phyloP scores from a whole-genome alignment of 306 rosid species.

The Rosa persica region DNA sequence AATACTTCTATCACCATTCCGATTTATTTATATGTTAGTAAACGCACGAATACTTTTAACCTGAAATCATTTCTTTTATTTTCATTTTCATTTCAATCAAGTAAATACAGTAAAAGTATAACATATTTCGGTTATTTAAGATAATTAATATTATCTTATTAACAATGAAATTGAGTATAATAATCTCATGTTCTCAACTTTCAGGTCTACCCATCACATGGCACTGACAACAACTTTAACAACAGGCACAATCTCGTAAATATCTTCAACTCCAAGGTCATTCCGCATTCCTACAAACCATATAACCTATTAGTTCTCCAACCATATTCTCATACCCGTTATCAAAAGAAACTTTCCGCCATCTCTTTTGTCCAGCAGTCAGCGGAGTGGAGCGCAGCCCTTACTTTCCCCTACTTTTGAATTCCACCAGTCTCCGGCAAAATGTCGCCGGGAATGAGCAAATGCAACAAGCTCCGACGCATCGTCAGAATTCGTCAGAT shows the following conservation, averaged over 20 bases:
- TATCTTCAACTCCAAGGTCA: conserved; percentile 41
- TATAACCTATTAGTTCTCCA: conserved; percentile 2
- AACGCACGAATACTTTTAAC: no score
- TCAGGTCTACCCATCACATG: conserved; percentile 32
- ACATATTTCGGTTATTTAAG: no score
- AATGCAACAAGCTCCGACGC: conserved; percentile 69
- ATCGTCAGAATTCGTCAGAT: conserved; percentile 82
- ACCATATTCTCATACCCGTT: neutral
- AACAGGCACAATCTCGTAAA: conserved; percentile 53
- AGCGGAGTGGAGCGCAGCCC: neutral
- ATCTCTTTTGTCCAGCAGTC: neutral
- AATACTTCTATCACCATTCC: no score
- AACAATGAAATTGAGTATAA: no score
- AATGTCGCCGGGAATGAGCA: conserved; percentile 42
- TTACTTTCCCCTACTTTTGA: conserved; percentile 4
- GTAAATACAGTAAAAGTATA: no score
- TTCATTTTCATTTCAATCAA: no score
- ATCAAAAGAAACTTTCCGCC: neutral
- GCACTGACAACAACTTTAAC: conserved; percentile 8
- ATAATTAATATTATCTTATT: no score
- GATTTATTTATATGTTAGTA: no score
- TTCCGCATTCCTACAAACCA: conserved; percentile 7
- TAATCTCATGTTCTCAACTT: no score
- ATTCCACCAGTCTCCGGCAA: neutral
- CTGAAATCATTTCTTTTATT: no score